Evolutionary conservation across 2,329 filamentous ascomycete species (phyloP), one percentile per base, ranked within the genome.

Genomic region (Diaporthe citrichinensis): DNA sequence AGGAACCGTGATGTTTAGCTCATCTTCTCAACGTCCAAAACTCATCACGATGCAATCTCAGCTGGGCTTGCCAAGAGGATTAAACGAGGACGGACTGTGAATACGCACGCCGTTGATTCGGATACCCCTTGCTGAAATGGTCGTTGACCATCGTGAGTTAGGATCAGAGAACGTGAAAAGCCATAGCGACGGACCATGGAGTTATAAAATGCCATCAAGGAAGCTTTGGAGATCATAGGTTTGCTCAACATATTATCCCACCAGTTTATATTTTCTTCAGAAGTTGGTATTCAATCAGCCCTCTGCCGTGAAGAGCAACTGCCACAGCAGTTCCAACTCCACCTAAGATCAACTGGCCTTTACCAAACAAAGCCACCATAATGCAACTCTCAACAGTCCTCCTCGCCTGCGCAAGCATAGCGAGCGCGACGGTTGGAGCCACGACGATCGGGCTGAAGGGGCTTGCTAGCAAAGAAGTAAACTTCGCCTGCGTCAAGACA

Each of bases 401-500:
- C 49, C 34, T 69, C 2, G 65, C 34, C n/a, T 69, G 65, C 2
- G 34, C 65, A 25, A 53, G 31, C 46, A 15, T 69, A 3, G 46
- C 49, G 5, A 69, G 34, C 65, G 55, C 34, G 12, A 53, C 31
- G 0, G 65, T 41, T 15, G 9, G 25, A 12, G 65, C 46, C 61
- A 49, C 25, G 20, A 31, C n/a, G 0, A 6, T 23, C 17, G 61
- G 17, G 9, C 41, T 20, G 15, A 46, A 15, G 34, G 25, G 8
- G 8, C 8, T n/a, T 10, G 17, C 28, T 20, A 65, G 61, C 41
- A 49, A 55, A 20, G 59, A 69, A 31, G 4, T 55, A 49, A 69
- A 69, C 49, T 69, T 55, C 49, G 65, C 23, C 10, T 69, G 65
- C 17, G 41, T 69, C 8, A 69, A 69, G n/a, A 69, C 65, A 10